phyloP scores from a whole-genome alignment of 345 rosid species.

The Aquilaria sinensis region DNA sequence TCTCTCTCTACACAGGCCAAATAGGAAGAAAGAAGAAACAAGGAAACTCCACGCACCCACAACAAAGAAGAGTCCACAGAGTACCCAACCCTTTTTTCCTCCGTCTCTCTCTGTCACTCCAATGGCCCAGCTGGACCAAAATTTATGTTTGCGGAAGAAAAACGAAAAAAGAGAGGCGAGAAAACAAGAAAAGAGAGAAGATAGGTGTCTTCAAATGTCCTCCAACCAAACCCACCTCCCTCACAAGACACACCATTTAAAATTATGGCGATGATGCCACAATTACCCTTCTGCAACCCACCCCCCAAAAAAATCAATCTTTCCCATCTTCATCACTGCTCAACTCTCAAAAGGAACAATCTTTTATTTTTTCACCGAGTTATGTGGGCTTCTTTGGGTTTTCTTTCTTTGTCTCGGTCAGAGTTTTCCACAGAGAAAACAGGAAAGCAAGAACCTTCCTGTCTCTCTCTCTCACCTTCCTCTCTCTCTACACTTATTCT shows the following conservation, averaged over 20 bases:
- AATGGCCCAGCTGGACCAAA: conserved; percentile 67
- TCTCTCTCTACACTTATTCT: conserved; percentile 6
- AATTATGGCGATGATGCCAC: conserved; percentile 22
- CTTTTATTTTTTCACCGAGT: conserved; percentile 35
- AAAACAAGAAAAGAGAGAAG: conserved; percentile 12
- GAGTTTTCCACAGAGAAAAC: conserved; percentile 60
- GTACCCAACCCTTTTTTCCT: conserved; percentile 11
- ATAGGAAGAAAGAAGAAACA: conserved; percentile 20
- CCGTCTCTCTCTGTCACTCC: conserved; percentile 26
- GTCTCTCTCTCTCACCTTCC: conserved; percentile 17
- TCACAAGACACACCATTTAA: conserved; percentile 7
- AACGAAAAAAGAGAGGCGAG: conserved; percentile 17
- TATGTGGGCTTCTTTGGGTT: conserved; percentile 84
- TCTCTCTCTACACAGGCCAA: conserved; percentile 14
- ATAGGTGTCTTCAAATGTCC: conserved; percentile 27
- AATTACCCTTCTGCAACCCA: conserved; percentile 75
- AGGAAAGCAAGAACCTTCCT: conserved; percentile 54
- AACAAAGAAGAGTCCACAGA: conserved; percentile 29
- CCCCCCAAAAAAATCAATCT: conserved; percentile 30
- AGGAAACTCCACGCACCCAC: conserved; percentile 21
- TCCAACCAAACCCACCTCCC: conserved; percentile 48
- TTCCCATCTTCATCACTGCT: conserved; percentile 58
- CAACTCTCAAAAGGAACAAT: conserved; percentile 26
- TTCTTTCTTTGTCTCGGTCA: conserved; percentile 79
- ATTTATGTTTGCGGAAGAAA: conserved; percentile 20